Conservation (phyloP, 805 yeast species). For the Wickerhamiella sergipiensis region DNA sequence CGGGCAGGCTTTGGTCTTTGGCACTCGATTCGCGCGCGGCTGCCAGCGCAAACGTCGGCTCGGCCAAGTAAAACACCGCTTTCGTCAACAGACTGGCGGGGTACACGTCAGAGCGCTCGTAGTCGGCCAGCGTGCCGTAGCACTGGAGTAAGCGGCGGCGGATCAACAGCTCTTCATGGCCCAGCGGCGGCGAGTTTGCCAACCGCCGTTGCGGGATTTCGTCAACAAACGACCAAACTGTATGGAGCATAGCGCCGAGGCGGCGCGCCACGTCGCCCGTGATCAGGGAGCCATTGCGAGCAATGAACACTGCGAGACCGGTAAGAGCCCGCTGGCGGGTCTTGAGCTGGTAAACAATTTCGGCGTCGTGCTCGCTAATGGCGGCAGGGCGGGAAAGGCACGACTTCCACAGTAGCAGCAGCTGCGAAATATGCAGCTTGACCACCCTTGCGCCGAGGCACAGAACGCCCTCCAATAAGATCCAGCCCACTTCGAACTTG, state of each 20-base stretch:
- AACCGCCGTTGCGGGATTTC: conserved; percentile 19
- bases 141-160: conserved; percentile 14
- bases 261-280: conserved; percentile 33
- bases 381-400: conserved; percentile 32
- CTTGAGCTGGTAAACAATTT: conserved; percentile 29
- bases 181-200: conserved; percentile 10
- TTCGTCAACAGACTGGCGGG: conserved; percentile 29
- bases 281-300: conserved; percentile 25
- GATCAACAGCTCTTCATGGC: conserved; percentile 15
- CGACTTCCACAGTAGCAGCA: conserved; percentile 51
- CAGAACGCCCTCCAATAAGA: conserved; percentile 47
- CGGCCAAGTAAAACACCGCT: neutral
- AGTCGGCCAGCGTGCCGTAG: conserved; percentile 11
- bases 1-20: neutral
- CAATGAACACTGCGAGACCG: conserved; percentile 40
- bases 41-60: neutral
- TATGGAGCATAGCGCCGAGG: conserved; percentile 37
- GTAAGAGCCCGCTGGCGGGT: conserved; percentile 46
- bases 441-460: conserved; percentile 43
- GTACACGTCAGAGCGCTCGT: conserved; percentile 9
- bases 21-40: neutral
- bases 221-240: conserved; percentile 22
- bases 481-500: conserved; percentile 36
- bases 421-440: conserved; percentile 41
- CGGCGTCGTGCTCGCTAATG: conserved; percentile 27